These are phyloP conservation scores for Telopea speciosissima DNA, from an alignment of 177 flowering plant species.

Conservation along the genomic window DNA sequence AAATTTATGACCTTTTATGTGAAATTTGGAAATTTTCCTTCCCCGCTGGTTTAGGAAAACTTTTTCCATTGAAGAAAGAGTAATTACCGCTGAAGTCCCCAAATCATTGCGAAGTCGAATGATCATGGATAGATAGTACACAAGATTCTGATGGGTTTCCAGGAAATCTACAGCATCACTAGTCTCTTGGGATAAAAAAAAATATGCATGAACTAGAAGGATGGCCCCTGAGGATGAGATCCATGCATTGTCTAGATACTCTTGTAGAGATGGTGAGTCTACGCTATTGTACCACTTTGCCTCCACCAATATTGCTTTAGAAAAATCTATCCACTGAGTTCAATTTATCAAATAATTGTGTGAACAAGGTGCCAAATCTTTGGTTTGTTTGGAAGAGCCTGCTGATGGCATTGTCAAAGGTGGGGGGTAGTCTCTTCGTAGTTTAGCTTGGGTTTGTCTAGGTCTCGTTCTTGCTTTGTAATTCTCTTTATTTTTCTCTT, in stretches of 20 bases:
- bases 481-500: too few relatives aligned
- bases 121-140: slow-evolving; percentile 26
- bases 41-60: background rate
- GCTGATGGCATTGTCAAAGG: too few relatives aligned
- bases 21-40: background rate
- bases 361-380: too few relatives aligned
- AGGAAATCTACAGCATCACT: slow-evolving; percentile 12
- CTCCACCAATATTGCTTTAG: slow-evolving; percentile 22
- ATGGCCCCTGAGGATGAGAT: slow-evolving; percentile 21
- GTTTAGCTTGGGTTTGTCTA: too few relatives aligned
- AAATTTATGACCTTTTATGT: background rate
- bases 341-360: too few relatives aligned
- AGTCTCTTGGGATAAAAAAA: slow-evolving; percentile 2
- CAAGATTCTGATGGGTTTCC: slow-evolving; percentile 9
- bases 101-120: too few relatives aligned
- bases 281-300: slow-evolving; percentile 28
- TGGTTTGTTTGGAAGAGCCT: too few relatives aligned
- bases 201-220: slow-evolving; percentile 12
- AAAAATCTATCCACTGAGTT: slow-evolving; percentile 28
- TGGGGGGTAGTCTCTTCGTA: too few relatives aligned
- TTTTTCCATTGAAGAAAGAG: too few relatives aligned
- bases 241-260: slow-evolving; percentile 25
- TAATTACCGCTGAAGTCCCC: slow-evolving; percentile 34
- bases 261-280: slow-evolving; percentile 23
- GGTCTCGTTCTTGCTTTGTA: too few relatives aligned